Base-by-base conservation (phyloP, 371 early-diverging fungal genomes). In the Saksenaea oblongispora region DNA sequence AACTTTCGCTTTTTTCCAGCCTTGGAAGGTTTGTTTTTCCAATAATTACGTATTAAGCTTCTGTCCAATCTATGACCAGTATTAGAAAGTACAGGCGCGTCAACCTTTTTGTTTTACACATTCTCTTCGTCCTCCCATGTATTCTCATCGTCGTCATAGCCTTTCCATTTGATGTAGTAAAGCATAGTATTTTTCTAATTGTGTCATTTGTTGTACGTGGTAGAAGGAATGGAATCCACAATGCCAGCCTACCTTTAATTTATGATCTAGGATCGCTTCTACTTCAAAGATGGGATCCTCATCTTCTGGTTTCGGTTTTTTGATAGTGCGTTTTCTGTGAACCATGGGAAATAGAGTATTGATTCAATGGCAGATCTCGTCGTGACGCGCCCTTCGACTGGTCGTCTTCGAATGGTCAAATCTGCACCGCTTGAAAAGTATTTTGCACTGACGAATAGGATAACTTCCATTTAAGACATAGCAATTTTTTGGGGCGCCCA, bases 121-220 rank as follows among this genome's bases (percentile, higher is more conserved):
- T 78, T 65, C 2, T 59, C 41, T 59, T 73, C 73, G 34, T 60
- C 61, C 34, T 79, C 82, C 82, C 82, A 82, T 1, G 78, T 77
- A 31, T 82, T 76, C 4, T 78, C 74, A 1, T 54, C 54, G 1
- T 72, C 64, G 15, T 34, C 39, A n/a, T 73, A 77, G 10, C 70
- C 71, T 36, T 74, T 58, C 82, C 82, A 82, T 72, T 78, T 78
- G 28, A 82, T 68, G 15, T 65, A 61, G 53, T 73, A 82, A 34
- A 65, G 22, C 4, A 70, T 34, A 18, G 35, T n/a, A 31, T 26
- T 44, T 54, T 18, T 63, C 72, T 63, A 56, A 22, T 5, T 5
- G 5, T 8, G 42, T 14, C 14, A 41, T 41, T 22, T 18, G 22
- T 22, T 47, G n/a, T 47, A 10, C 10, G 24, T 35, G 14, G 28